Base-by-base conservation (phyloP, 805 yeast genomes). In the Suhomyces emberorum region DNA sequence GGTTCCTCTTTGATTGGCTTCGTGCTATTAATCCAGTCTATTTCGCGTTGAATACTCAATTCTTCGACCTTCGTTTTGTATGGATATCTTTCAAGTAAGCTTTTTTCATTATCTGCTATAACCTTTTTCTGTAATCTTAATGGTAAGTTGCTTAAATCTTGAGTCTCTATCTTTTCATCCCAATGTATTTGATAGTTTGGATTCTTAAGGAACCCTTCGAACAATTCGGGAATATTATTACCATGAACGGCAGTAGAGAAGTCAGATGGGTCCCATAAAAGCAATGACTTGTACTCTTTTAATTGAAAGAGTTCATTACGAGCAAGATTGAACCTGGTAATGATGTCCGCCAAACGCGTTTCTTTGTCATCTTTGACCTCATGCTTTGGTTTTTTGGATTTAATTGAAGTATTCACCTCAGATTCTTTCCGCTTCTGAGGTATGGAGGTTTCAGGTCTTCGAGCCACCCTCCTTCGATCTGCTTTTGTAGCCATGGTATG, bases 301-400 rank as follows among this genome's bases (percentile, higher is more conserved):
- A 83, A 57, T 51, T 83, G 87, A 47, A 77, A 82, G 14, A 83
- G 58, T 50, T 83, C 88, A 42, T 78, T 76, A 0, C 76, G 63
- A 17, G 75, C 54, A 4, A 73, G 35, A 34, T 74, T 75, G 52
- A 75, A 76, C 25, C 69, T 59, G 11, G 71, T 56, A 24, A 70
- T 55, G 37, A 77, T 42, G 4, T 70, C 63, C 1, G 74, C 72
- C 39, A 78, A 45, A 29, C 55, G 37, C 10, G 47, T 44, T 21
- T 41, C 46, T 25, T 50, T 51, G 10, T 8, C 14, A n/a, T 11
- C 20, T n/a, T 15, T 8, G 9, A 17, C 15, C 12, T 26, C 29
- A 6, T 6, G 25, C 3, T 26, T 32, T 32, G 21, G 25, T 28
- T 22, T 29, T 4, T 22, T 38, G 25, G 7, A 22, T 9, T 18